Conservation (phyloP, 495 filamentous ascomycete genomes). For the Penicillium malachiteum region DNA sequence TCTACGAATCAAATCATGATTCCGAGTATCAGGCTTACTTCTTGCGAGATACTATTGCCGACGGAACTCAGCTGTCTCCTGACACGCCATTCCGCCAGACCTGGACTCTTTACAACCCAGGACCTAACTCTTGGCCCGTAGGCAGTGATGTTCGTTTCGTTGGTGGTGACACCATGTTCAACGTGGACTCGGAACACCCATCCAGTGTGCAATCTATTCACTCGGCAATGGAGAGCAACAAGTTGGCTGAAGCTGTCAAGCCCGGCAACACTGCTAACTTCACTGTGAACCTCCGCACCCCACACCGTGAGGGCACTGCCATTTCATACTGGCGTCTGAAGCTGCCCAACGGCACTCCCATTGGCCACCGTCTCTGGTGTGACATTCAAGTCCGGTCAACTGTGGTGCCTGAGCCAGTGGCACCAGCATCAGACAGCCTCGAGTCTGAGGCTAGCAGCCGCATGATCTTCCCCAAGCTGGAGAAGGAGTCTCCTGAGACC, state of each 20-base stretch:
- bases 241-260: conserved; percentile 63
- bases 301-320: conserved; percentile 65
- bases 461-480: conserved; percentile 97
- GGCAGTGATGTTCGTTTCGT: conserved; percentile 90
- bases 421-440: conserved; percentile 21
- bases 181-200: conserved; percentile 74
- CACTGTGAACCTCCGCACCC: conserved; percentile 79
- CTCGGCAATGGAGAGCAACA: conserved; percentile 76
- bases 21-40: conserved; percentile 67
- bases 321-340: conserved; percentile 98
- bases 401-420: conserved; percentile 9
- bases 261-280: conserved; percentile 76
- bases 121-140: conserved; percentile 74
- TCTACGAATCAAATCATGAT: conserved; percentile 1
- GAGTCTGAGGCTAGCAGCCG: conserved; percentile 50
- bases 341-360: conserved; percentile 72
- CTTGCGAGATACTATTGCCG: conserved; percentile 71
- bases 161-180: conserved; percentile 93
- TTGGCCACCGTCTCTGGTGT: conserved; percentile 94
- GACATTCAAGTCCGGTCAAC: conserved; percentile 67
- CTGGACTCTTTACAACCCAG: conserved; percentile 88
- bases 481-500: conserved; percentile 84
- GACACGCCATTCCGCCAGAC: conserved; percentile 79
- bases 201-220: conserved; percentile 69
- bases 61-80: conserved; percentile 69